phyloP scores from a whole-genome alignment of 305 asterid species.

The Fraxinus nigra region DNA sequence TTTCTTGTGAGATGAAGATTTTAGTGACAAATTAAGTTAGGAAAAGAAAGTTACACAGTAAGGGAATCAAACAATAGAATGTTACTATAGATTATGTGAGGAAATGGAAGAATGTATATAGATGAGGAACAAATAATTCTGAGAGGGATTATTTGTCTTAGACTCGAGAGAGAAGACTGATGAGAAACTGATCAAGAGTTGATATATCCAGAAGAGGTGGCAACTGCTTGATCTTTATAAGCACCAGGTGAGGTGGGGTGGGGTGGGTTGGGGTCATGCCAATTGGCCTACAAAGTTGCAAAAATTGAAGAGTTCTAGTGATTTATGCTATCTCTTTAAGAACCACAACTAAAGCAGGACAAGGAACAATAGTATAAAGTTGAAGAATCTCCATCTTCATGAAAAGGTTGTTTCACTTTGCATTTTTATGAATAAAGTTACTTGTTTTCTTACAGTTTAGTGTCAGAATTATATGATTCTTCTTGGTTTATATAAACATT shows the following conservation, averaged over 20 bases:
- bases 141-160: neutral
- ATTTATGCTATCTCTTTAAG: neutral
- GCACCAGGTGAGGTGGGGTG: constrained; percentile 23
- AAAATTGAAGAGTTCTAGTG: neutral
- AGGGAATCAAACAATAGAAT: neutral
- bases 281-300: constrained; percentile 8
- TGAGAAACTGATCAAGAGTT: neutral
- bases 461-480: neutral
- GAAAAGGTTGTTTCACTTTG: neutral
- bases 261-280: neutral
- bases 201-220: constrained; percentile 32
- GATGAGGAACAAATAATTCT: neutral
- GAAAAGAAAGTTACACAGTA: neutral
- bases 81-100: neutral
- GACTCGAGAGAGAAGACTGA: neutral
- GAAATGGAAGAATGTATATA: neutral
- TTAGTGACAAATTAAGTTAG: neutral
- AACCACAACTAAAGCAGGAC: neutral
- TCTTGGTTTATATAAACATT: neutral
- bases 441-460: neutral
- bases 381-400: neutral
- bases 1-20: neutral
- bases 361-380: neutral
- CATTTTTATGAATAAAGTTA: neutral
- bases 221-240: constrained; percentile 38